Percentiles rank a stretch among this genome's conserved stretches.
phyloP scores from a whole-genome alignment of 495 filamentous ascomycete species.

The Aspergillus homomorphus region DNA sequence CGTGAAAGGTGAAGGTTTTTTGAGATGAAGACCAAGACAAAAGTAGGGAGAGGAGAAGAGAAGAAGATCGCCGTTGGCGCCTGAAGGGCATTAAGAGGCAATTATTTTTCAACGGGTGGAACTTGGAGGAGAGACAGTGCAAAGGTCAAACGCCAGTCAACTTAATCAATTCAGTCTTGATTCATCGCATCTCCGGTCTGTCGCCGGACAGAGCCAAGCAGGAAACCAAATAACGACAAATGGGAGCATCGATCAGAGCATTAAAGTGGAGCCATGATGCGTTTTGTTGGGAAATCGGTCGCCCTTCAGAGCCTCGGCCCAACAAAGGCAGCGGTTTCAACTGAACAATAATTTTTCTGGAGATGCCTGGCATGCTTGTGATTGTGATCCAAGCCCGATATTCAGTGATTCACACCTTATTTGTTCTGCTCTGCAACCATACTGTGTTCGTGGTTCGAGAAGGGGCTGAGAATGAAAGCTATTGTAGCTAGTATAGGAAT shows the following conservation, averaged over 20 bases:
- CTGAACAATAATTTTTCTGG: background rate
- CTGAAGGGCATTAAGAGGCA: background rate
- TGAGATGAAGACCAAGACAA: background rate
- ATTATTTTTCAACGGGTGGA: background rate
- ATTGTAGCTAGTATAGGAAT: background rate
- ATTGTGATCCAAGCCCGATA: background rate
- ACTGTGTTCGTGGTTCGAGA: background rate
- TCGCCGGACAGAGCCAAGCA: background rate
- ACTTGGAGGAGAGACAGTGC: background rate
- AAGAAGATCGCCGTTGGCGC: background rate
- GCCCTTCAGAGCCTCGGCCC: slow-evolving; percentile 18
- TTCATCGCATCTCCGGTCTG: background rate
- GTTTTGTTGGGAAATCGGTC: slow-evolving; percentile 27
- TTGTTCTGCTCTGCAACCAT: background rate
- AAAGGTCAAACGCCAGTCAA: background rate
- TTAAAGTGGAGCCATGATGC: slow-evolving; percentile 22
- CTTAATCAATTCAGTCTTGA: background rate
- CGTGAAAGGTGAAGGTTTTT: background rate
- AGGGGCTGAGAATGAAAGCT: background rate
- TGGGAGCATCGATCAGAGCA: slow-evolving; percentile 5
- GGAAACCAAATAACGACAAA: background rate
- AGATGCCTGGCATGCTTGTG: slow-evolving; percentile 1
- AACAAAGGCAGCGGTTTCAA: slow-evolving; percentile 16
- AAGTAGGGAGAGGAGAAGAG: background rate
- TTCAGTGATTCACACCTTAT: background rate